phyloP scores from a whole-genome alignment of 2,329 filamentous ascomycete genomes.

The Nemania serpens region DNA sequence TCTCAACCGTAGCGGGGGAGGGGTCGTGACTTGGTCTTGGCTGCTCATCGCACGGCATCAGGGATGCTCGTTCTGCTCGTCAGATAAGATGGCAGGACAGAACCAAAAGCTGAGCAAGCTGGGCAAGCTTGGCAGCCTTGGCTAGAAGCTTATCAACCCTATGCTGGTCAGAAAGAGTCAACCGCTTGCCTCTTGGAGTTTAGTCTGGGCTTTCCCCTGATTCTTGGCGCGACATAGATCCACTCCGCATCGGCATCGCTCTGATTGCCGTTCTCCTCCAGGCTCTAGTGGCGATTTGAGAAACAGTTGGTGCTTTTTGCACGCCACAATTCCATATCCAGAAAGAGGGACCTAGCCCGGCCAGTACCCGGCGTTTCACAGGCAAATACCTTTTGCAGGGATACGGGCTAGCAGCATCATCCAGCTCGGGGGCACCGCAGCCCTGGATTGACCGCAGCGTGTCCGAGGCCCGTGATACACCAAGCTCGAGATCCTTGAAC shows the following conservation, averaged over 20 bases:
- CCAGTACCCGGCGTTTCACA: conserved; percentile 8
- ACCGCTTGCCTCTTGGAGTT: conserved; percentile 27
- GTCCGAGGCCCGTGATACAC: background rate
- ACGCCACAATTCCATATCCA: background rate
- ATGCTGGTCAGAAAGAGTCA: conserved; percentile 3
- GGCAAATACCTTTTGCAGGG: conserved; percentile 10
- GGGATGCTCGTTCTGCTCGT: conserved; percentile 4
- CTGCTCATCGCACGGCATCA: conserved; percentile 10
- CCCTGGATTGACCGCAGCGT: background rate
- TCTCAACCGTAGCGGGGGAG: conserved; percentile 2
- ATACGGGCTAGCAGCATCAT: conserved; percentile 1
- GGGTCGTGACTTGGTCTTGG: background rate
- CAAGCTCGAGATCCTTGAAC: background rate
- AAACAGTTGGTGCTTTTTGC: background rate
- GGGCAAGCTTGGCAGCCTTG: conserved; percentile 21
- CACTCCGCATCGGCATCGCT: conserved; percentile 18
- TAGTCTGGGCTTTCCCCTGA: conserved; percentile 18
- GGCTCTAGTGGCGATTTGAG: background rate
- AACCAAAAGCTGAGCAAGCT: conserved; percentile 13
- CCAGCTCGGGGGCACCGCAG: background rate
- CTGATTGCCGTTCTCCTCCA: background rate
- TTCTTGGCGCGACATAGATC: conserved; percentile 19
- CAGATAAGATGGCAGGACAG: conserved; percentile 22
- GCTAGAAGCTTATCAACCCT: conserved; percentile 26
- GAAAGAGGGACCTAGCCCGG: background rate